Percentiles rank a stretch among this genome's conserved stretches.
These are phyloP conservation scores for Staphylotrichum tortipilum DNA, from an alignment of 495 filamentous ascomycete species.

Conservation along the genomic window DNA sequence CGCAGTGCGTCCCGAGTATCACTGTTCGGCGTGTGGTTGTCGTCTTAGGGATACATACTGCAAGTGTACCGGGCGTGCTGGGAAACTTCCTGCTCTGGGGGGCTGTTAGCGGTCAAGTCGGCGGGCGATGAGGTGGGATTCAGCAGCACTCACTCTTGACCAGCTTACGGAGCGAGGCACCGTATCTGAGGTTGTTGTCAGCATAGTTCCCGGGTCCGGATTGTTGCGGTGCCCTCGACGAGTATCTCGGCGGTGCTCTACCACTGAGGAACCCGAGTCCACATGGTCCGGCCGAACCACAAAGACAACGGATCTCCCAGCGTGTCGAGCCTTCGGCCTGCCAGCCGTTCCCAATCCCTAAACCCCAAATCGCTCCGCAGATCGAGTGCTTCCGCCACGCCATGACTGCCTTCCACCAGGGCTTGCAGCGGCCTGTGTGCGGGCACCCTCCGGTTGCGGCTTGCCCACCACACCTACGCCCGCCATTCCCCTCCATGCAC, in stretches of 20 bases:
- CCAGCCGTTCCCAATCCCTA: no score
- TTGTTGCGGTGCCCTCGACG: no score
- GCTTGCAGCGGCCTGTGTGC: no score
- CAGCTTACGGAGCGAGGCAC: constrained; percentile 99
- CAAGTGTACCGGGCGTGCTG: constrained; percentile 91
- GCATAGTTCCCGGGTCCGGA: background rate
- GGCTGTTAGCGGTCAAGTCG: constrained; percentile 1
- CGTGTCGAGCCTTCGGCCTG: no score
- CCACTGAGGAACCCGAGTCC: no score
- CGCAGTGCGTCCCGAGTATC: no score
- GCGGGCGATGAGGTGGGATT: background rate
- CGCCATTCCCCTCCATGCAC: background rate
- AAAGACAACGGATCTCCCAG: no score
- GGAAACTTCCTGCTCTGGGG: constrained; percentile 79
- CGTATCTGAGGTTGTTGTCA: constrained; percentile 54
- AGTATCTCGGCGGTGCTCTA: no score
- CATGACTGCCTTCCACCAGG: no score
- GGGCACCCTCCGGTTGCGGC: background rate
- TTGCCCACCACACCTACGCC: background rate
- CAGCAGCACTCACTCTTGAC: constrained; percentile 62
- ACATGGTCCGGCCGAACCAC: no score
- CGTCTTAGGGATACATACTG: constrained; percentile 53
- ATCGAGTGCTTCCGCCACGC: no score
- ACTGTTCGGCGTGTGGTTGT: background rate
- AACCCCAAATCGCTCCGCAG: no score